Base-by-base conservation (phyloP, 768 basidiomycete genomes). In the Butyriboletus loyo region DNA sequence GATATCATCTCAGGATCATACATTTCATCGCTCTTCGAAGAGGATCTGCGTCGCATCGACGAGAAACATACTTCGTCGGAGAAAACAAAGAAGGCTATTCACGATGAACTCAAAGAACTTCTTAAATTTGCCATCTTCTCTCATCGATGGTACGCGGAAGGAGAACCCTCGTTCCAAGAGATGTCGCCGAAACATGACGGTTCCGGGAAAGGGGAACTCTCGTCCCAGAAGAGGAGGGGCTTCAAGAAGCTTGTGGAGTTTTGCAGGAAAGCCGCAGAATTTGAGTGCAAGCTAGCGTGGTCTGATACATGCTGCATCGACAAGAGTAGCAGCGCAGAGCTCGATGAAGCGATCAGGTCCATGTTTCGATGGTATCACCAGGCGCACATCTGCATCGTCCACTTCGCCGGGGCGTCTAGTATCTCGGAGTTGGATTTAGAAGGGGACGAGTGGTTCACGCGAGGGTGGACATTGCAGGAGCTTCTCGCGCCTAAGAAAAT, bases 321-420 rank as follows among this genome's bases (percentile, higher is more conserved):
- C 14, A 59, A 59, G n/a, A 39, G 36, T 5, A 59, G 57, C 28
- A 59, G 57, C 9, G 52, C 52, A 19, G 58, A 55, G 11, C 57
- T 59, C 14, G 58, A 60, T 34, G 58, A 59, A 11, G 53, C 57
- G 3, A 55, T 60, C 31, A 47, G 58, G 34, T 59, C 58, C 2
- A 59, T 59, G 58, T 59, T 55, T 30, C 53, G 58, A 15, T 60
- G 58, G 58, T 59, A 59, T 35, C 53, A 47, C 6, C 38, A 41
- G 6, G 53, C 58, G 14, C 37, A 49, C 22, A 27, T 60, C 5
- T 60, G 59, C 49, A 48, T 61, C 28, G 49, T 61, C 1, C 55
- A 57, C 28, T 55, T 60, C 7, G 34, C 62, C 5, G 47, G 48
- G 4, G 21, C 58, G 3, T 39, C 35, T 4, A 46, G 36, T 37